These are phyloP conservation scores for Pochonia chlamydosporia DNA, from an alignment of 2,329 filamentous ascomycete species.

Conservation along the genomic window DNA sequence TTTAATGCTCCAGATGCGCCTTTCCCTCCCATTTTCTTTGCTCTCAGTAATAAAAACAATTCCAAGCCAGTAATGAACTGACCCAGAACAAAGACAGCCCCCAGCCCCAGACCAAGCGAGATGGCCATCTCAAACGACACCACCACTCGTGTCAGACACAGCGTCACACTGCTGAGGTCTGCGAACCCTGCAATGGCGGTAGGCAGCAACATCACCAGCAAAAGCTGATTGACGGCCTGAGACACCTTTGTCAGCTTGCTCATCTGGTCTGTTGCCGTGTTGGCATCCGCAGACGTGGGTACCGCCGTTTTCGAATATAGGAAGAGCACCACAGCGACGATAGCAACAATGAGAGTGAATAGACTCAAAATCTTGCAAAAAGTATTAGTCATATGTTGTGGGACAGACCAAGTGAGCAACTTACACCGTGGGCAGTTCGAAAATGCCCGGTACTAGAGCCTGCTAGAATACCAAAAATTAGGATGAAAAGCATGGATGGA, in stretches of 20 bases:
- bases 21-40: too few species aligned
- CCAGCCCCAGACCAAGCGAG: constrained; percentile 17
- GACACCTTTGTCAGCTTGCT: constrained; percentile 4
- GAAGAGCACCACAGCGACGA: constrained; percentile 18
- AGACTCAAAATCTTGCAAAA: constrained; percentile 20
- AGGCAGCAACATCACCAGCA: constrained; percentile 17
- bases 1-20: too few species aligned
- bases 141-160: constrained; percentile 21
- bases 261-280: background rate
- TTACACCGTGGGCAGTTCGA: constrained; percentile 22
- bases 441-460: constrained; percentile 19
- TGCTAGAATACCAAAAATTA: constrained; percentile 21
- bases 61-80: constrained; percentile 17
- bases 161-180: constrained; percentile 19
- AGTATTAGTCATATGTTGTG: background rate
- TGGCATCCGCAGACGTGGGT: background rate
- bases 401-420: constrained; percentile 6
- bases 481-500: constrained; percentile 17
- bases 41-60: too few species aligned
- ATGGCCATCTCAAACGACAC: constrained; percentile 21
- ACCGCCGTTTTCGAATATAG: constrained; percentile 15
- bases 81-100: constrained; percentile 16
- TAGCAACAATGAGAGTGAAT: constrained; percentile 18
- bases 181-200: constrained; percentile 21
- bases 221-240: constrained; percentile 18